Evolutionary conservation across 192 early-diverging fungal species (phyloP), one percentile per base, ranked within the genome.

Genomic region (Phycomyces blakesleeanus): DNA sequence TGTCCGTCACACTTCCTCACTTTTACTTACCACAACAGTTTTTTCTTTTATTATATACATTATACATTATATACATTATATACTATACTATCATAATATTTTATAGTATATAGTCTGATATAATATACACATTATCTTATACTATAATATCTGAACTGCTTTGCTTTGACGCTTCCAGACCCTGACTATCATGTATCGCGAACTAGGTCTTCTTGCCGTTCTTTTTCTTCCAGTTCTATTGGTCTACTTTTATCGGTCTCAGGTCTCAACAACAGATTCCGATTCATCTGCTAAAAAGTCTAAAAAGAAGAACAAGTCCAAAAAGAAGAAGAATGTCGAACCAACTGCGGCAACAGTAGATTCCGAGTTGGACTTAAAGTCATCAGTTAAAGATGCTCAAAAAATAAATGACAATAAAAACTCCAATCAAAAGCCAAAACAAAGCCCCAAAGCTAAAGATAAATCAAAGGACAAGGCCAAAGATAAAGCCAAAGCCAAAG

Each of bases 301-400:
- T 14, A 71, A 71, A 25, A 71, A 71, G 52, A 44, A 57, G 29
- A 54, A 55, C 7, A 57, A 61, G 10, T 44, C 42, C 11, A 69
- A 27, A 54, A 47, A 40, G 37, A 41, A 37, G 55, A 56, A 56
- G 34, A 56, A 21, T 27, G 55, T 18, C 12, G 27, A 56, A 39
- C n/a, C n/a, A n/a, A n/a, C n/a, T n/a, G n/a, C n/a, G n/a, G n/a
- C n/a, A n/a, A 34, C 20, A 26, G 55, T 20, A 29, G 55, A 2
- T 10, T 15, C 38, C 9, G 55, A 56, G n/a, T n/a, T n/a, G n/a
- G 55, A 18, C 12, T 12, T 12, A 11, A 39, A 50, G 29, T 34
- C 29, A 34, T 34, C 29, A n/a, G n/a, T n/a, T 7, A 34, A 34
- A 5, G 9, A 24, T 34, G 27, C 20, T 15, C 6, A 40, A 59